Conservation (phyloP, 2,329 filamentous ascomycete genomes). For the Fusarium torreyae region DNA sequence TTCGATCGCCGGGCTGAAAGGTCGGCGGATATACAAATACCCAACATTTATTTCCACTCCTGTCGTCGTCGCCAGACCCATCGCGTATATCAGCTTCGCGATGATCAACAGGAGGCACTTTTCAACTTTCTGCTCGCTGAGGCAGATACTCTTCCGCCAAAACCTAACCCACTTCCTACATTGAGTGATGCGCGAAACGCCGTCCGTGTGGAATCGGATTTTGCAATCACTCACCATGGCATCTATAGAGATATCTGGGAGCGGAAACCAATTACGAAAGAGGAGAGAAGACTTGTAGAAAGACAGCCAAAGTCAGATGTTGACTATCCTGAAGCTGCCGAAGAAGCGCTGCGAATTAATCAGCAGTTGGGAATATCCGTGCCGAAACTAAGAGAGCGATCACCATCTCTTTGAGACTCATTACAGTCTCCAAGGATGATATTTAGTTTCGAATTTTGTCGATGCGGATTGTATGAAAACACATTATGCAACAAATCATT, state of each 20-base stretch:
- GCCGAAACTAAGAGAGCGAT: background rate
- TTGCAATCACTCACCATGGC: conserved; percentile 6
- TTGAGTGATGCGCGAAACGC: conserved; percentile 10
- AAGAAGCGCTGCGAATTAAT: background rate
- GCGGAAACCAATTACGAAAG: conserved; percentile 17
- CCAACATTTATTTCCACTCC: conserved; percentile 28
- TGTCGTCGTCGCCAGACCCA: conserved; percentile 12
- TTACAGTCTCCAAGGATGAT: background rate
- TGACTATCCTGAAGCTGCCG: conserved; percentile 16
- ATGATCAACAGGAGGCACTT: conserved; percentile 20
- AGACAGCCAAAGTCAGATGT: conserved; percentile 12
- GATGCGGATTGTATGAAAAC: too few species aligned
- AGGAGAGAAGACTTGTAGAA: conserved; percentile 2
- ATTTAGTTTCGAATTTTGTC: too few species aligned
- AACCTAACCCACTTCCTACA: conserved; percentile 6
- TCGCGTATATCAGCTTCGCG: conserved; percentile 24
- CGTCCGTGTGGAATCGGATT: conserved; percentile 14
- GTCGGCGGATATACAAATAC: background rate
- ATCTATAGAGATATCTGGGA: conserved; percentile 33
- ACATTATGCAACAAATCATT: too few species aligned
- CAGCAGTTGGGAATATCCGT: background rate
- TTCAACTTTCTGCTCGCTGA: conserved; percentile 18
- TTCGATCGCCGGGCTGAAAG: conserved; percentile 16
- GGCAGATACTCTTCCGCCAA: background rate
- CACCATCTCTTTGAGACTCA: background rate